Base-by-base conservation (phyloP, 371 early-diverging fungal species). In the Rhizopus microsporus region DNA sequence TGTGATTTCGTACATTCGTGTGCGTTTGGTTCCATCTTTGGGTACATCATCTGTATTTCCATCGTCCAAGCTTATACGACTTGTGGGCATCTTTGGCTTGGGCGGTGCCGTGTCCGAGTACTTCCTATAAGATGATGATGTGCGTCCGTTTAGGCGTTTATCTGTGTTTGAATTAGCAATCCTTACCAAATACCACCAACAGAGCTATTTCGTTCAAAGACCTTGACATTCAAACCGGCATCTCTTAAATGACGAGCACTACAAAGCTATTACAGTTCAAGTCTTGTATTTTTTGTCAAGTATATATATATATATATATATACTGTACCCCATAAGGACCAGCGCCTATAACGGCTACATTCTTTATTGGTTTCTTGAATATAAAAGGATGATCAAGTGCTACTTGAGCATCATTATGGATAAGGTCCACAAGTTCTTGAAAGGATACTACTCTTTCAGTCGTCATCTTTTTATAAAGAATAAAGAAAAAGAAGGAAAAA, bases 161-260 rank as follows among this genome's bases (percentile, higher is more conserved):
- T 49, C 31, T 12, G 7, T 49, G 9, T 31, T 16, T 9, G 9
- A n/a, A 35, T 2, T 34, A 35, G 9, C n/a, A 33, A 12, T 34
- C 8, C n/a, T 58, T 67, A 67, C 67, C 67, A 67, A 3, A 67
- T 3, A 46, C 68, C 68, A 45, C 68, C 68, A 2, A 60, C 48
- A 33, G 17, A n/a, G 15, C 57, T 39, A 33, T 55, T 57, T 35
- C 60, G 29, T n/a, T 68, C 68, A 51, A 68, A 68, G 0, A 59
- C 54, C 6, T 45, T 56, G 13, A 68, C 63, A 42, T 57, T 37
- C 15, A 68, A n/a, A 0, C 68, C 68, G 7, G 43, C 38, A 13
- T 62, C 62, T 13, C 42, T 62, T 5, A 67, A 38, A 33, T 51
- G 42, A 15, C 56, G 50, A 34, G 62, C 53, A 56, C 65, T 65